Percentiles rank a stretch among this genome's conserved stretches.
Evolutionary conservation across 2,329 filamentous ascomycete genomes (phyloP).

Genomic region (Phaeosphaeria sp.): DNA sequence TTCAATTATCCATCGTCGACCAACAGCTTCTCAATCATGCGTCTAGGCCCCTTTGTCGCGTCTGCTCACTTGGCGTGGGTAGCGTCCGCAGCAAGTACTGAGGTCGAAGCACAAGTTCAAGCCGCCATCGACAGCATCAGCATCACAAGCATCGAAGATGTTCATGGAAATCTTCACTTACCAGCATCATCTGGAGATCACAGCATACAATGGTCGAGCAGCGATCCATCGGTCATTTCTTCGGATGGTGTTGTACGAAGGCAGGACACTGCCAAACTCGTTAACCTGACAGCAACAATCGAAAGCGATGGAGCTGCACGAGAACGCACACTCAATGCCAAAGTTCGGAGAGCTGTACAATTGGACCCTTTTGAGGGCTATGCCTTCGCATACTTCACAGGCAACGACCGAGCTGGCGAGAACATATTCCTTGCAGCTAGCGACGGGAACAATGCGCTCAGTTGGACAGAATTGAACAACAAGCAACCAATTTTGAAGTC

Average conservation of each 20-base stretch:
- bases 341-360: slow-evolving; percentile 41
- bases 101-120: slow-evolving; percentile 10
- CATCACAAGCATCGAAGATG: slow-evolving; percentile 45
- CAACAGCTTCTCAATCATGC: slow-evolving; percentile 10
- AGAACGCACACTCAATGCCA: slow-evolving; percentile 44
- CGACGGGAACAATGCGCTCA: slow-evolving; percentile 59
- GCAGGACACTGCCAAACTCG: slow-evolving; percentile 31
- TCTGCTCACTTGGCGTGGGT: slow-evolving; percentile 11
- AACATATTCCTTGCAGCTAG: slow-evolving; percentile 62
- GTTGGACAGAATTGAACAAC: slow-evolving; percentile 59
- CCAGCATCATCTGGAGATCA: slow-evolving; percentile 39
- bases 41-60: slow-evolving; percentile 6
- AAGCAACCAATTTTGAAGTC: slow-evolving; percentile 57
- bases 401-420: slow-evolving; percentile 53
- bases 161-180: slow-evolving; percentile 50
- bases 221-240: slow-evolving; percentile 42
- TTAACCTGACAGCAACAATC: slow-evolving; percentile 49
- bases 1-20: not conserved
- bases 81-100: slow-evolving; percentile 1
- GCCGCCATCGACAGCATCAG: slow-evolving; percentile 19
- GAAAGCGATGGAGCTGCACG: slow-evolving; percentile 17
- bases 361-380: slow-evolving; percentile 54
- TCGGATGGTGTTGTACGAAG: slow-evolving; percentile 47
- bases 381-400: slow-evolving; percentile 61
- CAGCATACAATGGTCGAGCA: slow-evolving; percentile 47